Evolutionary conservation across 176 grass and related monocot genomes (phyloP).

Genomic region (Avena eriantha): DNA sequence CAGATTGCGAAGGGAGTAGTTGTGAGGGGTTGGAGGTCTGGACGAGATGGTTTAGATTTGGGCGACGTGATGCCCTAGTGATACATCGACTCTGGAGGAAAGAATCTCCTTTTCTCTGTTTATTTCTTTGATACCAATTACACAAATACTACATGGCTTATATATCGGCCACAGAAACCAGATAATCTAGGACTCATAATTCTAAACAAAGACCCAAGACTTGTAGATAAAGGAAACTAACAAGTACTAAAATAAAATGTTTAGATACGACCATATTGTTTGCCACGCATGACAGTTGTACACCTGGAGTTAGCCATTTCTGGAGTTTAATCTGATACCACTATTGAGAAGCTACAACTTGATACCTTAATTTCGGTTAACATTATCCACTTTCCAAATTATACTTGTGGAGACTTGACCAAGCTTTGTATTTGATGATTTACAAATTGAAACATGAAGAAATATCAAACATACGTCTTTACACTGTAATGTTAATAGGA

Average conservation of each 20-base stretch:
- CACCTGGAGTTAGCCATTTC: constrained; percentile 20
- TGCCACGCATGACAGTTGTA: neutral
- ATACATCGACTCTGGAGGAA: neutral
- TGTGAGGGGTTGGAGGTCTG: neutral
- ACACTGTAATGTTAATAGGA: constrained; percentile 60
- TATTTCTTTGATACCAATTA: neutral
- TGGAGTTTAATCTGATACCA: neutral
- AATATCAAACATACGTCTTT: constrained; percentile 1
- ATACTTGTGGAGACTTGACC: neutral
- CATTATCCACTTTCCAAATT: neutral
- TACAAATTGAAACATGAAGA: neutral
- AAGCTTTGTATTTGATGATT: constrained; percentile 19
- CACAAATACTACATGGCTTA: too few relatives aligned
- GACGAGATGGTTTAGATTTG: neutral
- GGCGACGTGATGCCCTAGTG: neutral
- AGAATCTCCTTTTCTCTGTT: neutral
- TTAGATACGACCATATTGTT: too few relatives aligned
- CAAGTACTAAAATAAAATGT: too few relatives aligned
- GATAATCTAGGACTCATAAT: too few relatives aligned
- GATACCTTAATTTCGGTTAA: constrained; percentile 25
- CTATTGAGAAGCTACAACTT: constrained; percentile 2
- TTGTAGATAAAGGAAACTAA: too few relatives aligned
- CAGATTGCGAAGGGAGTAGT: neutral
- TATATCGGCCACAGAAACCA: too few relatives aligned
- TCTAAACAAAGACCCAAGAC: too few relatives aligned